Base-by-base conservation (phyloP, 2,329 filamentous ascomycete genomes). In the Aureobasidium sp. region DNA sequence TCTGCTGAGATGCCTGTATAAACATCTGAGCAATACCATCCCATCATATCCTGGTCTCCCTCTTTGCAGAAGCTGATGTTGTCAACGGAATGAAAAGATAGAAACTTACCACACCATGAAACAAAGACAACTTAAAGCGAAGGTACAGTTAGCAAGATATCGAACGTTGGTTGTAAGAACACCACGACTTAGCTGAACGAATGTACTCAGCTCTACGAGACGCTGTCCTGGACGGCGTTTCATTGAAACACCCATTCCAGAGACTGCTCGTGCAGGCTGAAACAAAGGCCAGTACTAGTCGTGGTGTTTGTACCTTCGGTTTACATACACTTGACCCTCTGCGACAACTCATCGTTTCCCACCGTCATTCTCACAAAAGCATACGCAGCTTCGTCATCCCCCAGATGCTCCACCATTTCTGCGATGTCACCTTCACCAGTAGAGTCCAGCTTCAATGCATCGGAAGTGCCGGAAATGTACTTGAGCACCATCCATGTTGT, bases 401-500 rank as follows among this genome's bases (percentile, higher is more conserved):
- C 57, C 13, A 59, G 16, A 9, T 41, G 15, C 34, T 41, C 57
- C 25, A 41, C 45, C 57, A 59, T 49, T 11, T 59, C 57, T 9
- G 44, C 36, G 3, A 49, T 39, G 25, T 59, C 57, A 6, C 44
- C 57, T 25, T 59, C 30, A 16, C 57, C 57, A 16, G 57, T 59
- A 3, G 27, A 30, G 34, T 59, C 57, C 57, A 59, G n/a, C 34
- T 59, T 59, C 45, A 59, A 34, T 11, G 45, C 44, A 45, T 59
- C 57, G 29, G 57, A 59, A 4, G 57, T 59, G 36, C 57, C 57
- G 8, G 57, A 59, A 6, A 59, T 50, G 45, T 59, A 59, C 16
- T 59, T 59, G 44, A 59, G 57, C 29, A 50, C 45, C 57, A 59
- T 59, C 57, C 57, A 59, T 59, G 57, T 59, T 30, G 57, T 59